Base-by-base conservation (phyloP, 2,329 filamentous ascomycete species). In the Penicillium sp. region DNA sequence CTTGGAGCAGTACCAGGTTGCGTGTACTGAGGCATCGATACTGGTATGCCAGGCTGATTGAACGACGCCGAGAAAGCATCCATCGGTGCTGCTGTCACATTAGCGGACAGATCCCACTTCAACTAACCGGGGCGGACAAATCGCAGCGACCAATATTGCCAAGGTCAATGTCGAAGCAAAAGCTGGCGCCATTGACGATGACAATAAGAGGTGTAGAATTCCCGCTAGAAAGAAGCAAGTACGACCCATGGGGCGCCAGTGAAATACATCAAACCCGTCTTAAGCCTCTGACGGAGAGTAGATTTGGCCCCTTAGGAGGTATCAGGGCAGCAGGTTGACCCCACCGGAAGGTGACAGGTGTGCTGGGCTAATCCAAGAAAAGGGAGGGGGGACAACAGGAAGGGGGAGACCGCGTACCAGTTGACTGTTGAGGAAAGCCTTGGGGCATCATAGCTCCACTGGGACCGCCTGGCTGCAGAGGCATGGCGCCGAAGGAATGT, bases 371-470 rank as follows among this genome's bases (percentile, higher is more conserved):
- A 57, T 47, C 45, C 48, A 52, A 39, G 49, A 41, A 34, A 59
- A 56, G 24, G 24, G 23, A 21, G 53, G 42, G 52, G 26, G 51
- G 52, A 26, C 26, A 24, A 51, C 51, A 58, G 47, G 28, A 12
- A 3, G 36, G 34, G 36, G 33, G 28, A 13, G 47, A 50, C 28
- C 49, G 68, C 70, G 58, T 68, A 72, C 70, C 70, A 51, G 67
- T 63, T 29, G 65, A 63, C 39, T 68, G 65, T 58, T 70, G 69
- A 51, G 69, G 65, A 50, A 69, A 72, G 24, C 67, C 65, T 28
- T 65, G 58, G 41, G 70, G 65, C 63, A 74, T 72, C 68, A 73
- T 71, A 59, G 65, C 64, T 67, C 70, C 70, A 62, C 67, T 64
- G 50, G 68, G 66, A 52, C 60, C 66, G 39, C 61, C 64, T 39